Base-by-base conservation (phyloP, 768 basidiomycete species). In the Pholiota molesta region DNA sequence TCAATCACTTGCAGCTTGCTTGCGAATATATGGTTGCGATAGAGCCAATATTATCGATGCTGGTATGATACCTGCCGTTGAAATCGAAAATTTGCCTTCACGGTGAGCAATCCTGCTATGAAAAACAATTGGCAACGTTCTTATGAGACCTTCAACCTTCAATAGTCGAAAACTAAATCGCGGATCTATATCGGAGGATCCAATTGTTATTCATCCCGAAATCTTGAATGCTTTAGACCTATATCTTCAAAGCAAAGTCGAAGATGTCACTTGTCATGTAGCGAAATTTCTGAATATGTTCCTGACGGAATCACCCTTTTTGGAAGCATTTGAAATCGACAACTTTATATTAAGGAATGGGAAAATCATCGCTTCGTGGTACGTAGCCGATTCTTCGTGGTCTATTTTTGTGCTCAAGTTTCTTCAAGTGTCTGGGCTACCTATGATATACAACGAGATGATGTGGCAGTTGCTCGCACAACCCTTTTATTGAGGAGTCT, bases 341-440 rank as follows among this genome's bases (percentile, higher is more conserved):
- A 89, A 90, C 69, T 91, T 92, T 66, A 81, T 91, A 31, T 70
- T 91, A 33, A 81, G 83, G 52, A 90, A 91, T 64, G 86, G 83
- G 13, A 72, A 73, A 44, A 69, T 85, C 17, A 74, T 93, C n/a
- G 80, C 81, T 26, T 71, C 75, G 29, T 90, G 89, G 91, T 92
- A 69, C 61, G 79, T 56, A 49, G 31, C 51, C 29, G 13, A 49
- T 49, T 51, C 44, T 9, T 10, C 42, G 42, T 2, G 52, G 29
- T 23, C 49, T 23, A 35, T 7, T n/a, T 6, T 3, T 45, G 37
- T 28, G 39, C 60, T 45, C 56, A 45, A 37, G 59, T 28, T 47
- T 53, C 29, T 44, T 35, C 7, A 61, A 93, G 91, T 68, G 79
- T 82, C 23, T 92, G 91, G 90, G 79, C 81, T 51, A 81, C 88